Base-by-base conservation (phyloP, 441 rosid species). In the Lepidium campestre region DNA sequence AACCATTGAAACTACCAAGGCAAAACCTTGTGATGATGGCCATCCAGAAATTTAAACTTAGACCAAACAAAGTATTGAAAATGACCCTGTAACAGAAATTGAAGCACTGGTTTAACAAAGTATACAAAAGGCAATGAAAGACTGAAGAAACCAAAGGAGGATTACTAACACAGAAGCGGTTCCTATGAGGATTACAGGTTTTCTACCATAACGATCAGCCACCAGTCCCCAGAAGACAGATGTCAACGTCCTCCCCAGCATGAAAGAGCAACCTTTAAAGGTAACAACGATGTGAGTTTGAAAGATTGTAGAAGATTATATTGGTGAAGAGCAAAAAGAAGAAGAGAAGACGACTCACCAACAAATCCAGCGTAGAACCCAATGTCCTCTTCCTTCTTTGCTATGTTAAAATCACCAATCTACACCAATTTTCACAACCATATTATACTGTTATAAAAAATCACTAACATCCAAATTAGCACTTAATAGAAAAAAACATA, bases 131-230 rank as follows among this genome's bases (percentile, higher is more conserved):
- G 31, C 29, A n/a, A 25, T 6, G 3, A 37, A 29, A 49, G 20
- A 6, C 12, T 6, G 34, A 45, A 36, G 55, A 35, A 73, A 39
- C 15, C 56, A 50, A 18, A 13, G 13, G 23, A 22, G 14, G 46
- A 37, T 56, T 41, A 82, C 98, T 83, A 60, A 92, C 98, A 91
- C 91, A 66, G 95, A 3, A 6, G 62, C 23, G 3, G 78, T 83
- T 47, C 96, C 96, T 0, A 87, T 65, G 46, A 91, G 70, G 20
- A 89, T 87, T 1, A 89, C 89, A 29, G 99, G 99, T 62, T 87
- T 91, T 80, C 96, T 84, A 63, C 99, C 99, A 60, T 82, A 82
- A 48, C 88, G 91, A 77, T 91, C 99, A 10, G 97, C 86, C 25
- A 93, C 61, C 7, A 91, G 7, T 66, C 97, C 99, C 95, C 99